A percentile compares a stretch with the other conserved stretches of the same genome.
Conservation (phyloP, 495 filamentous ascomycete species). For the Annulohypoxylon maeteangense region DNA sequence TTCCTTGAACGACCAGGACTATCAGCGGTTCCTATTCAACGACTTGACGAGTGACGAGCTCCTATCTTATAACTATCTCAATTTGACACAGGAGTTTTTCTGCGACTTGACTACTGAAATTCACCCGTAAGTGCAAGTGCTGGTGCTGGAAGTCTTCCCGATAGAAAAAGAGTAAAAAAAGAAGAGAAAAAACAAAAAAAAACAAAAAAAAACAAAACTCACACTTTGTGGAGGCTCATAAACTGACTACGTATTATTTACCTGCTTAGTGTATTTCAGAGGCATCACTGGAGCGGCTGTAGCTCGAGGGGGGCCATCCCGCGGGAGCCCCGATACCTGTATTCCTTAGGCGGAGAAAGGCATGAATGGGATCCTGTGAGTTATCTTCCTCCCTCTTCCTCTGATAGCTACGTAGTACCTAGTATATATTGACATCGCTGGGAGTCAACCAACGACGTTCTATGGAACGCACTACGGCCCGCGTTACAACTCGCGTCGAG, state of each 20-base stretch:
- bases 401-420: not conserved
- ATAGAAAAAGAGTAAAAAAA: no score
- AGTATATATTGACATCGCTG: not conserved
- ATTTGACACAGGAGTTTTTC: constrained; percentile 25
- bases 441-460: constrained; percentile 38
- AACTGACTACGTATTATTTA: not conserved
- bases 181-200: no score
- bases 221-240: not conserved
- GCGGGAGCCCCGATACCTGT: constrained; percentile 32
- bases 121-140: constrained; percentile 44
- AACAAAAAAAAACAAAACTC: no score
- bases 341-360: constrained; percentile 44
- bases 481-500: constrained; percentile 44
- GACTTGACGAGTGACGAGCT: constrained; percentile 50
- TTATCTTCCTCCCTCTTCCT: not conserved
- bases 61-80: constrained; percentile 22
- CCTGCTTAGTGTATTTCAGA: constrained; percentile 23
- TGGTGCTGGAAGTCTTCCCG: not conserved
- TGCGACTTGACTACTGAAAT: constrained; percentile 37
- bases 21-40: constrained; percentile 42
- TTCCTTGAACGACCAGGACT: constrained; percentile 47
- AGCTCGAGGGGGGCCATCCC: not conserved
- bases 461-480: constrained; percentile 52
- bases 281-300: constrained; percentile 1
- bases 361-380: constrained; percentile 42